A percentile compares a stretch with the other conserved stretches of the same genome.
phyloP scores from a whole-genome alignment of 495 filamentous ascomycete species.

The Neurospora sp. region DNA sequence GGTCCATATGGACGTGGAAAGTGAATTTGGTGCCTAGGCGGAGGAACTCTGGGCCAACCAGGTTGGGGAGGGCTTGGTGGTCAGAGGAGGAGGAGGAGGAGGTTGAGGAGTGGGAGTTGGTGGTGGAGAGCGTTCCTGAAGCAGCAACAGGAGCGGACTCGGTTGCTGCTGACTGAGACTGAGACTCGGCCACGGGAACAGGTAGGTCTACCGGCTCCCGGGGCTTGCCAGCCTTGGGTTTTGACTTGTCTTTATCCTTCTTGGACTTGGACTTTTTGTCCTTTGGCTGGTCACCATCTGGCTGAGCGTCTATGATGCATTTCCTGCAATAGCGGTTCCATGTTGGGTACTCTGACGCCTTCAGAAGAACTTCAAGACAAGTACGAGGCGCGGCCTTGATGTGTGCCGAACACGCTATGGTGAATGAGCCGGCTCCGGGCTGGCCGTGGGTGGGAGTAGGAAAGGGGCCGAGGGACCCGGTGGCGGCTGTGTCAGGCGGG shows the following conservation, averaged over 20 bases:
- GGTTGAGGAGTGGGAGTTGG: background rate
- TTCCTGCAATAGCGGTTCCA: constrained; percentile 29
- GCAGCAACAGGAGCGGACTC: background rate
- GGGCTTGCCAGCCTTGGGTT: background rate
- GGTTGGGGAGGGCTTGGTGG: background rate
- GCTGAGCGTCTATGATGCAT: constrained; percentile 15
- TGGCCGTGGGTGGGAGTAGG: constrained; percentile 22
- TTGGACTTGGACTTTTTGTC: background rate
- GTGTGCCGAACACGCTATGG: constrained; percentile 17
- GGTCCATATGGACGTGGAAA: constrained; percentile 23
- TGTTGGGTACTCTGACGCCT: constrained; percentile 16
- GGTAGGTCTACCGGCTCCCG: background rate
- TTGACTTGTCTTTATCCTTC: background rate
- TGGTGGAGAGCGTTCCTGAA: background rate
- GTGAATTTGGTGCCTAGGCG: constrained; percentile 20
- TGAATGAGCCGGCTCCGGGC: constrained; percentile 16
- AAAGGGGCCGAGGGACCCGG: constrained; percentile 3
- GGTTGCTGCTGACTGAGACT: too few relatives aligned
- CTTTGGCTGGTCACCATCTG: background rate
- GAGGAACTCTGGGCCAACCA: constrained; percentile 6
- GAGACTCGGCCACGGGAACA: background rate
- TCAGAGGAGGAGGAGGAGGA: background rate
- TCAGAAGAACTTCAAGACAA: constrained; percentile 18
- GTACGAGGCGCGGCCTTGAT: constrained; percentile 19
- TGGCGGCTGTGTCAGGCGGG: constrained; percentile 1